Evolutionary conservation across 306 rosid genomes (phyloP).

Genomic region (Trichosanthes truncata): DNA sequence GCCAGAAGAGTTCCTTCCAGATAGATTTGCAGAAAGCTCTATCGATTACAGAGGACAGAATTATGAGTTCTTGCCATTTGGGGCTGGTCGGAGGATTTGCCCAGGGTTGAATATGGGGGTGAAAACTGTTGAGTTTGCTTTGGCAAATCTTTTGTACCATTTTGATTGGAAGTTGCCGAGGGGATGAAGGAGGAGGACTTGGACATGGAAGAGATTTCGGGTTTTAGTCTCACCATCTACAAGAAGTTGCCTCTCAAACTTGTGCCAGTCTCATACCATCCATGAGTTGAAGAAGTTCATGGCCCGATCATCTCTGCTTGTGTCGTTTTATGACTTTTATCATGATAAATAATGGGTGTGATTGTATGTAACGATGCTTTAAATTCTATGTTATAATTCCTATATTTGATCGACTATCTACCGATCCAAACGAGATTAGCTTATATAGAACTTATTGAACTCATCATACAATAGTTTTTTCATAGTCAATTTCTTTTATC

Average conservation of each 20-base stretch:
- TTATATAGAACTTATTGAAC: too few relatives aligned
- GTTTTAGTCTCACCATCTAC: slow-evolving; percentile 15
- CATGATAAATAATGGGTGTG: not conserved
- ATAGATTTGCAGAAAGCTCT: slow-evolving; percentile 23
- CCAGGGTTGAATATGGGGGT: slow-evolving; percentile 26
- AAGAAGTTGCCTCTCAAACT: slow-evolving; percentile 29
- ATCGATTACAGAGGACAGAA: slow-evolving; percentile 33
- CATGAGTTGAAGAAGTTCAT: too few relatives aligned
- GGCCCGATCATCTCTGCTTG: too few relatives aligned
- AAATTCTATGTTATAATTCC: too few relatives aligned
- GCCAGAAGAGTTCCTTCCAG: slow-evolving; percentile 40
- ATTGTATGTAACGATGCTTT: not conserved
- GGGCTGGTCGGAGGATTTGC: slow-evolving; percentile 35
- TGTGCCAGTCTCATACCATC: slow-evolving; percentile 9
- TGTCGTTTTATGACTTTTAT: too few relatives aligned
- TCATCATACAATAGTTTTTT: too few relatives aligned
- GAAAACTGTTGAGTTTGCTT: slow-evolving; percentile 16
- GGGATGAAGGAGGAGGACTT: slow-evolving; percentile 30
- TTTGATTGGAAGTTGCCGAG: slow-evolving; percentile 35
- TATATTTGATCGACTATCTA: too few relatives aligned
- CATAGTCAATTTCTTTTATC: too few relatives aligned
- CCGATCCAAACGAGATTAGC: too few relatives aligned
- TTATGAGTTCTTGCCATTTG: slow-evolving; percentile 36
- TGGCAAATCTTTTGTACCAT: slow-evolving; percentile 32
- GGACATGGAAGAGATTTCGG: slow-evolving; percentile 34